Base-by-base conservation (phyloP, 2,329 filamentous ascomycete genomes). In the Eutypella sp. region DNA sequence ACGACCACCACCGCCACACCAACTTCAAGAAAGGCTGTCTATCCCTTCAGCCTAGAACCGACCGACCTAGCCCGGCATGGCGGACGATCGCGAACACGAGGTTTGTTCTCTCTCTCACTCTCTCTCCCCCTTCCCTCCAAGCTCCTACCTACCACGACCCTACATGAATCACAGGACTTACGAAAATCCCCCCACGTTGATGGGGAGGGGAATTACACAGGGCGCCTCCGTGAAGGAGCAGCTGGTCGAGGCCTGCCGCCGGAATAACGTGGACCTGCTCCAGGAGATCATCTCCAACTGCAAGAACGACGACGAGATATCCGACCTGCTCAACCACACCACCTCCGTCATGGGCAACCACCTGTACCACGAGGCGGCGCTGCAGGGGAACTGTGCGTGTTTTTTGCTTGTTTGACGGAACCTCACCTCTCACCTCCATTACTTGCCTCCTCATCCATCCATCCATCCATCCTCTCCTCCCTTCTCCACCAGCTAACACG, bases 251-350 rank as follows among this genome's bases (percentile, higher is more conserved):
- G 89, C 93, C 59, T 95, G 88, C 71, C 89, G 92, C 50, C 82
- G 90, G 62, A 92, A 97, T 77, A 96, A 97, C 70, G 84, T 84
- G 56, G 85, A 92, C 44, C 82, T 97, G 49, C 81, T 97, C 46
- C 71, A 79, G 57, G 85, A 93, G 59, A 78, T 91, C 47, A 76
- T 96, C 55, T 69, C 78, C 36, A 70, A 72, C 54, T 71, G 80
- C 61, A 78, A 79, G 54, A 69, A 71, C 47, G 81, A 84, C 45
- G 76, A 81, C 48, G 76, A 87, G 59, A 81, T 89, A 49, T 83
- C 90, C 27, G 67, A 79, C 42, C 82, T 95, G 55, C 82, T 99
- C 65, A 99, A 99, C 74, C 78, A 81, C 40, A 88, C 91, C 42
- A 87, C 81, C 39, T 90, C 93, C 58, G 82, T 90, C 10, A 76